These are phyloP conservation scores for Claviceps sorghi DNA, from an alignment of 2,329 filamentous ascomycete species.

Conservation along the genomic window DNA sequence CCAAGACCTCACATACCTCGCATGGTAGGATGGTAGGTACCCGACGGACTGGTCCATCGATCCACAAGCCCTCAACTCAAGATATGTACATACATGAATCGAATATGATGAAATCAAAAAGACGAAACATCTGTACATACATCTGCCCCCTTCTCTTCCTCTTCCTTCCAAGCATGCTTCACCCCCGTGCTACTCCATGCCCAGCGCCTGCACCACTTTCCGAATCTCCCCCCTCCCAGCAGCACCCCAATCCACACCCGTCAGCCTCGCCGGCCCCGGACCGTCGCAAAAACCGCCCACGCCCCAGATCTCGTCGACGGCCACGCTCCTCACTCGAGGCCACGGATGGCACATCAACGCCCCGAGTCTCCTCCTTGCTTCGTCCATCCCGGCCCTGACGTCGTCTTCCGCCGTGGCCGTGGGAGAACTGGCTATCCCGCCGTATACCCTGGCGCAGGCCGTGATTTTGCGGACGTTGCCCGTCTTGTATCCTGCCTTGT, in stretches of 20 bases:
- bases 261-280: slow-evolving; percentile 21
- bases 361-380: slow-evolving; percentile 52
- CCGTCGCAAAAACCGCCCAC: slow-evolving; percentile 19
- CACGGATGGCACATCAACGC: slow-evolving; percentile 70
- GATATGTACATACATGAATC: too few species aligned
- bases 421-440: slow-evolving; percentile 38
- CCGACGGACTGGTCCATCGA: too few species aligned
- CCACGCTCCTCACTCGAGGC: slow-evolving; percentile 51
- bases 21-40: too few species aligned
- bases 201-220: slow-evolving; percentile 27
- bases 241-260: slow-evolving; percentile 42
- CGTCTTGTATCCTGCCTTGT: slow-evolving; percentile 71
- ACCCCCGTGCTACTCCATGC: slow-evolving; percentile 15
- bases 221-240: slow-evolving; percentile 34
- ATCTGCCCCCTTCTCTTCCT: too few species aligned
- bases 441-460: slow-evolving; percentile 68
- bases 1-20: too few species aligned
- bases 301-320: slow-evolving; percentile 46
- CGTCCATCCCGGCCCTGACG: slow-evolving; percentile 24
- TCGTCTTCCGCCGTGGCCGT: neutral
- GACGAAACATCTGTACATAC: too few species aligned
- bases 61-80: too few species aligned
- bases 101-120: too few species aligned
- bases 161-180: neutral
- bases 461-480: slow-evolving; percentile 70